Percentiles rank a stretch among this genome's conserved stretches.
phyloP scores from a whole-genome alignment of 352 stramenopile species.

The Phytophthora litchii region DNA sequence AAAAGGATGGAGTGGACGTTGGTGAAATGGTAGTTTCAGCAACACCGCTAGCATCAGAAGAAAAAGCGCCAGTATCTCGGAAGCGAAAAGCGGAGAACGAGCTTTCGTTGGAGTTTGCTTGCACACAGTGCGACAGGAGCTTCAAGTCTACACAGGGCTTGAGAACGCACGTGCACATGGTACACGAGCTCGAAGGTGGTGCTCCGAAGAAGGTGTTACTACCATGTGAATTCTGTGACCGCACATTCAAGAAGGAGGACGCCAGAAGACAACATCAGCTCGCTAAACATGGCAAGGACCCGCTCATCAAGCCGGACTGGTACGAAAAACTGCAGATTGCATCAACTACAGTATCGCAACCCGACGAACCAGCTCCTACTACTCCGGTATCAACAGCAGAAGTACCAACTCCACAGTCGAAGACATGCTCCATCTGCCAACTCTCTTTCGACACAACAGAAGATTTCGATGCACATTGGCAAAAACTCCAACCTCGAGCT shows the following conservation, averaged over 20 bases:
- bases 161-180: constrained; percentile 83
- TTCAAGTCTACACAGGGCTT: constrained; percentile 79
- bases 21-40: not conserved
- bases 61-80: constrained; percentile 14
- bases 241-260: constrained; percentile 80
- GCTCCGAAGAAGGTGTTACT: constrained; percentile 29
- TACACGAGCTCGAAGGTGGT: constrained; percentile 69
- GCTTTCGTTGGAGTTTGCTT: constrained; percentile 39
- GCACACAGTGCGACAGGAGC: constrained; percentile 57
- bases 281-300: constrained; percentile 84
- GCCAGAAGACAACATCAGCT: constrained; percentile 74
- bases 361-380: not conserved
- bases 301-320: constrained; percentile 84
- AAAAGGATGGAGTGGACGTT: not conserved
- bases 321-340: constrained; percentile 43
- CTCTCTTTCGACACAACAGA: constrained; percentile 29
- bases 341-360: not conserved
- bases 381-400: not conserved
- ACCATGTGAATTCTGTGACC: constrained; percentile 52
- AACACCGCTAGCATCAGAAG: not conserved
- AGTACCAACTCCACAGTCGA: constrained; percentile 5
- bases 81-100: constrained; percentile 51
- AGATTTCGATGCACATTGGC: constrained; percentile 47
- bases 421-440: constrained; percentile 47
- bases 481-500: constrained; percentile 40